Evolutionary conservation across 2,329 filamentous ascomycete genomes (phyloP), one percentile per base, ranked within the genome.

Genomic region (Aureobasidium sp.): DNA sequence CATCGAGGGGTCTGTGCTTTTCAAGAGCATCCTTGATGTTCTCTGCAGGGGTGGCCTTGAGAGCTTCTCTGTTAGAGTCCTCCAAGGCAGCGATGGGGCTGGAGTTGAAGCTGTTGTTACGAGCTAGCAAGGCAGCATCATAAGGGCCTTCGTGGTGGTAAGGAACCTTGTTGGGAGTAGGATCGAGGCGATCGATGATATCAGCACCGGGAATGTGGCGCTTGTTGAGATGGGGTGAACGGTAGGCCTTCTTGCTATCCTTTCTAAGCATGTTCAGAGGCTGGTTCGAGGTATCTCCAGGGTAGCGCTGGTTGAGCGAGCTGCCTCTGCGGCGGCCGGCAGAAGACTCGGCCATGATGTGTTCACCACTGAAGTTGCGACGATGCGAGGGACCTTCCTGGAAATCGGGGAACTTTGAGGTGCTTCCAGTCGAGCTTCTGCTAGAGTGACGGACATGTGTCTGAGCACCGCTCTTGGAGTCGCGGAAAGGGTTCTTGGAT

Each of bases 61-160:
- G 68, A 0, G 90, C 87, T 66, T 89, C 86, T 51, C 77, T 74
- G 68, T 93, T 95, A 37, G 82, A 83, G 3, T 80, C 76, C 53
- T 75, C 74, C 4, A 95, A 79, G 2, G 90, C 91, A 24, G 86
- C 88, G 6, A 96, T 71, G 0, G 91, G 90, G 3, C 87, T 84
- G 55, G 67, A 70, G 52, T 75, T 72, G 61, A 73, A 76, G 61
- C 81, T 75, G 3, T 71, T 75, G 70, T 96, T 96, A 42, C 88
- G 79, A 11, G 86, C 80, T 1, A 85, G 74, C 49, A 88, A 76
- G 2, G 88, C 85, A 8, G 90, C 88, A 66, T 97, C 91, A 61
- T 87, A 97, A 0, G 91, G 91, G 0, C 91, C 90, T 58, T 85
- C 88, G 63, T 97, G 91, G 68, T 96, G 91, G 68, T 95, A 95